Percentiles rank a stretch among this genome's conserved stretches.
phyloP scores from a whole-genome alignment of 768 basidiomycete species.

The Panaeolus papilionaceus region DNA sequence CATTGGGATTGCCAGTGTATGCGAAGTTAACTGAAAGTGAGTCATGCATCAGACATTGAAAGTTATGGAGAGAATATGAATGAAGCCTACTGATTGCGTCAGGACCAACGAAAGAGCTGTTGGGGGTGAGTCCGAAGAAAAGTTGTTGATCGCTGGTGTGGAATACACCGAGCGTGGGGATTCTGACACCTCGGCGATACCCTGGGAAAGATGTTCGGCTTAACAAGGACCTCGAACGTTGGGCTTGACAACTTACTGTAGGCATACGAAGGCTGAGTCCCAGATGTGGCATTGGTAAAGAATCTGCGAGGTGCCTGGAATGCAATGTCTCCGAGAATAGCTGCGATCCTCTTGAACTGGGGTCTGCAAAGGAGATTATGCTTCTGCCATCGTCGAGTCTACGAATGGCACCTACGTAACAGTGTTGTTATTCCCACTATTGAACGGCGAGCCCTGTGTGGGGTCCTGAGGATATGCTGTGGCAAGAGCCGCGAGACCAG shows the following conservation, averaged over 20 bases:
- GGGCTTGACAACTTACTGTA: slow-evolving; percentile 15
- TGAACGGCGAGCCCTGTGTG: slow-evolving; percentile 32
- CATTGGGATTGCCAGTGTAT: slow-evolving; percentile 21
- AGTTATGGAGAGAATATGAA: too few species aligned
- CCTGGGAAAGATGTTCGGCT: slow-evolving; percentile 28
- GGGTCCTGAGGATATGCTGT: slow-evolving; percentile 24
- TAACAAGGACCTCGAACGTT: too few species aligned
- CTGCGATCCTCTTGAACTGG: slow-evolving; percentile 47
- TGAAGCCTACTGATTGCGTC: slow-evolving; percentile 27
- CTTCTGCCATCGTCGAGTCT: neutral
- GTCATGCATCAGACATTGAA: too few species aligned
- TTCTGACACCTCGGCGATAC: slow-evolving; percentile 37
- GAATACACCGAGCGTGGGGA: slow-evolving; percentile 32
- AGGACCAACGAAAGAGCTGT: slow-evolving; percentile 27
- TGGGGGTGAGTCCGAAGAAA: slow-evolving; percentile 23
- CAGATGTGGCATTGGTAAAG: slow-evolving; percentile 34
- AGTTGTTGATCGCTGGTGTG: slow-evolving; percentile 26
- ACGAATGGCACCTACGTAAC: slow-evolving; percentile 25
- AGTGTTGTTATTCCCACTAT: slow-evolving; percentile 32
- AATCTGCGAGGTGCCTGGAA: slow-evolving; percentile 45
- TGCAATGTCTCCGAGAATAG: slow-evolving; percentile 42
- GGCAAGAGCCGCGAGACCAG: slow-evolving; percentile 19
- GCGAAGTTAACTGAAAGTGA: slow-evolving; percentile 26
- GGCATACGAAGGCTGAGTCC: slow-evolving; percentile 21
- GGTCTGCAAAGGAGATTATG: slow-evolving; percentile 31